Evolutionary conservation across 805 yeast genomes (phyloP).

Genomic region (Starmera dryadoides): DNA sequence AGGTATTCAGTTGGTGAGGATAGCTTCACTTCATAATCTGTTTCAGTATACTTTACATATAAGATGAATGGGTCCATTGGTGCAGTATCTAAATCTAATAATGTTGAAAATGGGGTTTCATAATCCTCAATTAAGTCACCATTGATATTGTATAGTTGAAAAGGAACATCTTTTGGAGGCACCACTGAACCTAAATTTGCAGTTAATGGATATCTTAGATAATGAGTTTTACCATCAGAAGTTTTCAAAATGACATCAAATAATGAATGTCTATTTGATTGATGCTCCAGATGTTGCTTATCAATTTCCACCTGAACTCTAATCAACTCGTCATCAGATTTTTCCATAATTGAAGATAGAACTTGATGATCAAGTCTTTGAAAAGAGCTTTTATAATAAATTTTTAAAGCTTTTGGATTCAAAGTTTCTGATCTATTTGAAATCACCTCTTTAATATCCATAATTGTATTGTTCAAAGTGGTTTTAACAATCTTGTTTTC

Average conservation of each 20-base stretch:
- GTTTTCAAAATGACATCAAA: slow-evolving; percentile 12
- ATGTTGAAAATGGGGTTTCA: slow-evolving; percentile 18
- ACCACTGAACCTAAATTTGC: slow-evolving; percentile 9
- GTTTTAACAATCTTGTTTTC: slow-evolving; percentile 12
- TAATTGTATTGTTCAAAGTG: slow-evolving; percentile 18
- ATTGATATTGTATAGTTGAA: slow-evolving; percentile 10
- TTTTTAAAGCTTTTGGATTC: slow-evolving; percentile 11
- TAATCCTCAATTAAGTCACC: slow-evolving; percentile 11
- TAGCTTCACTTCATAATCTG: slow-evolving; percentile 20
- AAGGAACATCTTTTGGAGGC: slow-evolving; percentile 9
- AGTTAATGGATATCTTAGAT: slow-evolving; percentile 8
- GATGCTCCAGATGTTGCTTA: slow-evolving; percentile 2
- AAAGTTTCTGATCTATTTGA: slow-evolving; percentile 13
- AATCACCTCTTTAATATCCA: slow-evolving; percentile 17
- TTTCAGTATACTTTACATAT: slow-evolving; percentile 12
- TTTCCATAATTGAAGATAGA: background rate
- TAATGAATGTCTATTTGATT: slow-evolving; percentile 6
- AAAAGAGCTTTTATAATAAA: slow-evolving; percentile 3
- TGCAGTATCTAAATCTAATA: slow-evolving; percentile 26
- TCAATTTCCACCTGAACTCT: slow-evolving; percentile 16
- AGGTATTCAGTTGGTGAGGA: slow-evolving; percentile 13
- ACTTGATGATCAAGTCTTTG: background rate
- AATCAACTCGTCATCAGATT: slow-evolving; percentile 4
- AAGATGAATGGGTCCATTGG: slow-evolving; percentile 23
- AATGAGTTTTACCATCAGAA: slow-evolving; percentile 12